phyloP scores from a whole-genome alignment of 805 yeast species.

The Scheffersomyces stipitis region DNA sequence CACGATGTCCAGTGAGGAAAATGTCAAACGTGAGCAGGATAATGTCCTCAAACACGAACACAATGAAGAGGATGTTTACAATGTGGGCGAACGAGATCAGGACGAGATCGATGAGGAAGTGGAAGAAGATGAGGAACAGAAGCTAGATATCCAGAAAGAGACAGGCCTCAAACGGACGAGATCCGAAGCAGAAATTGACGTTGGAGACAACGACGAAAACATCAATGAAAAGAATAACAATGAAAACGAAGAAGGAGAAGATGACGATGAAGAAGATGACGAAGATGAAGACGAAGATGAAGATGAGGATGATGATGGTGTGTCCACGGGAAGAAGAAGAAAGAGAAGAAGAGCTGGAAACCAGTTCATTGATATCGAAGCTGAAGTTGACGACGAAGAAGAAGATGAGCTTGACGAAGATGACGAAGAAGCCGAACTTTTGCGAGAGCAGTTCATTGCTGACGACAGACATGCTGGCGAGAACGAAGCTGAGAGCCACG shows the following conservation, averaged over 20 bases:
- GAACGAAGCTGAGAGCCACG: conserved; percentile 33
- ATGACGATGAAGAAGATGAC: conserved; percentile 43
- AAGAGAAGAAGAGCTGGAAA: conserved; percentile 57
- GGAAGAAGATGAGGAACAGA: conserved; percentile 12
- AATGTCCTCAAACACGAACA: neutral
- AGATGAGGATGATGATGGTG: conserved; percentile 53
- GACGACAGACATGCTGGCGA: conserved; percentile 58
- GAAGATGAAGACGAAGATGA: conserved; percentile 50
- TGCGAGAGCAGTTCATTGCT: conserved; percentile 78
- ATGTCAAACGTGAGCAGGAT: neutral
- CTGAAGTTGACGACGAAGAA: conserved; percentile 97
- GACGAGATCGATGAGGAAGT: conserved; percentile 11
- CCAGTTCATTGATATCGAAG: conserved; percentile 96
- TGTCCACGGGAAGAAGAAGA: conserved; percentile 45
- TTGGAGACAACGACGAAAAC: conserved; percentile 7
- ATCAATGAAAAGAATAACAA: conserved; percentile 3
- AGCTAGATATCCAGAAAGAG: conserved; percentile 6
- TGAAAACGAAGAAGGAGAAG: conserved; percentile 17
- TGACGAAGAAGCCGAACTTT: conserved; percentile 85
- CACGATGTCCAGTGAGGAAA: conserved; percentile 5
- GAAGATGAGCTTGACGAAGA: conserved; percentile 88
- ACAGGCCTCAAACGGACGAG: conserved; percentile 5
- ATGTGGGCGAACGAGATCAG: conserved; percentile 2
- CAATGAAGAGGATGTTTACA: conserved; percentile 1
- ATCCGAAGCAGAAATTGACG: conserved; percentile 1